These are phyloP conservation scores for Peronospora farinosa DNA, from an alignment of 352 stramenopile genomes.

Conservation along the genomic window DNA sequence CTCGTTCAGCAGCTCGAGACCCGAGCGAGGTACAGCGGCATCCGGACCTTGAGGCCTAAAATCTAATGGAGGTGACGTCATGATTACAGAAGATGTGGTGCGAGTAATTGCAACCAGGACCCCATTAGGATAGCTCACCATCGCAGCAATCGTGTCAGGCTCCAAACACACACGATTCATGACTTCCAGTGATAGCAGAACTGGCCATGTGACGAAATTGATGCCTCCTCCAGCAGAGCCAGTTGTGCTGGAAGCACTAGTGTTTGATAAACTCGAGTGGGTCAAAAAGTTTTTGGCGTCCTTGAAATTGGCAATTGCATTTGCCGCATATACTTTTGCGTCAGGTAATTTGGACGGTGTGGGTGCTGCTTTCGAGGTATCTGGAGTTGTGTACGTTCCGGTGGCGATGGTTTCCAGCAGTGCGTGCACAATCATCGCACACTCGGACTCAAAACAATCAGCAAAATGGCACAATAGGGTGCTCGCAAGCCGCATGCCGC, in stretches of 20 bases:
- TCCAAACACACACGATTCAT: conserved; percentile 69
- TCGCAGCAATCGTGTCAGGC: conserved; percentile 57
- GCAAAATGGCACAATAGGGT: conserved; percentile 76
- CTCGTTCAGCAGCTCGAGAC: conserved; percentile 77
- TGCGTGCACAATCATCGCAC: conserved; percentile 49
- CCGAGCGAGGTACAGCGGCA: conserved; percentile 41
- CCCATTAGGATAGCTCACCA: conserved; percentile 52
- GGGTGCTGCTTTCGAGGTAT: conserved; percentile 45
- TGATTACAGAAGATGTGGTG: conserved; percentile 71
- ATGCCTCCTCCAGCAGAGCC: conserved; percentile 20
- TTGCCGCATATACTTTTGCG: conserved; percentile 30
- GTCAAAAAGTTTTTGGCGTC: conserved; percentile 67
- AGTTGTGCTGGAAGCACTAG: conserved; percentile 15
- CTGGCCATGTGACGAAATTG: conserved; percentile 81
- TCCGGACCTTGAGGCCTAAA: conserved; percentile 49
- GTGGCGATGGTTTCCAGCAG: conserved; percentile 79
- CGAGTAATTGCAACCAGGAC: conserved; percentile 52
- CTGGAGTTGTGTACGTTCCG: conserved; percentile 52
- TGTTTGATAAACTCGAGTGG: conserved; percentile 30
- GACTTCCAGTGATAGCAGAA: conserved; percentile 76
- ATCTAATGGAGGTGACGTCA: conserved; percentile 66
- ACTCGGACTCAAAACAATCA: conserved; percentile 55
- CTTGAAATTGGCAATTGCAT: conserved; percentile 37
- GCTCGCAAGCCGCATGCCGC: conserved; percentile 74
- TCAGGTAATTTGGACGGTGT: conserved; percentile 46